Conservation (phyloP, 2,329 filamentous ascomycete genomes). For the Xylariomycetidae sp. region DNA sequence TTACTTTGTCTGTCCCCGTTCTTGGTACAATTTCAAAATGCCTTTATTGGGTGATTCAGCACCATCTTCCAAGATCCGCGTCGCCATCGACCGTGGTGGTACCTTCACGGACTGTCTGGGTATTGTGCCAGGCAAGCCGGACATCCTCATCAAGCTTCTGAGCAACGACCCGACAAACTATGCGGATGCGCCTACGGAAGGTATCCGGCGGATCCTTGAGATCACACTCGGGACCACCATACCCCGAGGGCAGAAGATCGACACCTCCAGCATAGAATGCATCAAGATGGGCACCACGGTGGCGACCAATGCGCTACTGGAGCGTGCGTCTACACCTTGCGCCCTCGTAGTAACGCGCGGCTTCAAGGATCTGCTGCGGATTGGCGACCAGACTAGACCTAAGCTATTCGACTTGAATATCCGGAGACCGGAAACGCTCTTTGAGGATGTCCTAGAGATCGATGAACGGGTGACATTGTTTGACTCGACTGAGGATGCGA, state of each 20-base stretch:
- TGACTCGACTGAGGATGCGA: not conserved
- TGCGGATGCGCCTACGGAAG: conserved; percentile 7
- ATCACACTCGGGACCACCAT: conserved; percentile 2
- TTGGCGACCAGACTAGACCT: conserved; percentile 68
- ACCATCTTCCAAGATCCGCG: conserved; percentile 3
- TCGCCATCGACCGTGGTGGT: conserved; percentile 9
- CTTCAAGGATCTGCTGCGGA: conserved; percentile 25
- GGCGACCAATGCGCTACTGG: conserved; percentile 5
- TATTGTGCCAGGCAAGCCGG: conserved; percentile 3
- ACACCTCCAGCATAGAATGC: conserved; percentile 2
- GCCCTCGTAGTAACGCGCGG: conserved; percentile 2
- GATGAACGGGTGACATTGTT: conserved; percentile 64
- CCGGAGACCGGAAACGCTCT: conserved; percentile 61
- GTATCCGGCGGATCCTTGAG: conserved; percentile 7
- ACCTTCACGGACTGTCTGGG: conserved; percentile 8
- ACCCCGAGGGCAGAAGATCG: conserved; percentile 3
- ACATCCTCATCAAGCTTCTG: conserved; percentile 7
- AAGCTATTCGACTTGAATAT: conserved; percentile 70
- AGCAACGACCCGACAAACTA: conserved; percentile 7
- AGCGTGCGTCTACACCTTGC: conserved; percentile 1
- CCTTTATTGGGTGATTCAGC: no score
- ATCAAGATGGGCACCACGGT: conserved; percentile 11
- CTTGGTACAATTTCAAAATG: no score
- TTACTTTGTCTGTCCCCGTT: no score
- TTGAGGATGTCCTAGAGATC: conserved; percentile 63